These are phyloP conservation scores for Funneliformis mosseae DNA, from an alignment of 192 early-diverging fungal genomes.

Conservation along the genomic window DNA sequence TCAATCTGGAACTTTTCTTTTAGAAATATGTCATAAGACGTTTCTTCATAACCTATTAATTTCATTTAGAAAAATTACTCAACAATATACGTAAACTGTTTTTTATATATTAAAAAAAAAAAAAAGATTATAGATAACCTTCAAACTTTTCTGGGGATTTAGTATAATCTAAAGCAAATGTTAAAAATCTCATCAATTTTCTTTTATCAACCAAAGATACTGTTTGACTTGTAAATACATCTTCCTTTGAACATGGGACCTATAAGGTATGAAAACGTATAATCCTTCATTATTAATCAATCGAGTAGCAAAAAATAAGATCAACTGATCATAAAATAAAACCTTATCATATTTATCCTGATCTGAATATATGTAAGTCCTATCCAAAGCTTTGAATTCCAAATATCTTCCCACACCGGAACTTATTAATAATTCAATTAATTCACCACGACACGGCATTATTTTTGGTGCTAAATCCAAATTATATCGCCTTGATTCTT, in stretches of 20 bases:
- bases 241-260: slow-evolving; percentile 89
- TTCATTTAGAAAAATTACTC: neutral
- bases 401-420: slow-evolving; percentile 83
- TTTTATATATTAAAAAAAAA: slow-evolving; percentile 10
- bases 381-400: slow-evolving; percentile 85
- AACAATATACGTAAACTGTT: neutral
- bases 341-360: slow-evolving; percentile 54
- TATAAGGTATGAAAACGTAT: slow-evolving; percentile 30
- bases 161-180: slow-evolving; percentile 58
- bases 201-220: slow-evolving; percentile 85
- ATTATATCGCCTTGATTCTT: slow-evolving; percentile 61
- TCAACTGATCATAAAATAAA: neutral
- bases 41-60: slow-evolving; percentile 47
- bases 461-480: slow-evolving; percentile 75
- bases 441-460: slow-evolving; percentile 63
- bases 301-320: neutral
- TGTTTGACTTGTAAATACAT: slow-evolving; percentile 80
- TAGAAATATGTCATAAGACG: slow-evolving; percentile 49
- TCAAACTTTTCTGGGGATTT: slow-evolving; percentile 39
- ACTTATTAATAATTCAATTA: slow-evolving; percentile 75
- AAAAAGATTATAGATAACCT: slow-evolving; percentile 39
- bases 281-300: neutral
- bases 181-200: slow-evolving; percentile 87
- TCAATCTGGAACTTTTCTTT: slow-evolving; percentile 59
- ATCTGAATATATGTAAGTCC: slow-evolving; percentile 56